Conservation (phyloP, 768 basidiomycete genomes). For the Leccinellum albellum region DNA sequence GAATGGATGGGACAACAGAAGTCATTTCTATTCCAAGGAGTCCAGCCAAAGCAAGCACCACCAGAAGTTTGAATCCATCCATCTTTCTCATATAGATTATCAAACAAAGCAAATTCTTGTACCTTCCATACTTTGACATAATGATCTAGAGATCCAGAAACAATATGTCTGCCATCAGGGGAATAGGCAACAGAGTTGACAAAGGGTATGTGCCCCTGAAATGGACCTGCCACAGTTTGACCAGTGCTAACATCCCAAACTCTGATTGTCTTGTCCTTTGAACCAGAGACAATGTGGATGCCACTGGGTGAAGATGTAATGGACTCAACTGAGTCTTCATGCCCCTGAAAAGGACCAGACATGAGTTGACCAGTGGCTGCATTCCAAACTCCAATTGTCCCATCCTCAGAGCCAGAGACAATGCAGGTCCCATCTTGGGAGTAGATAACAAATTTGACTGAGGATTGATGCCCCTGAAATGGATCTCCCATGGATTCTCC, state of each 20-base stretch:
- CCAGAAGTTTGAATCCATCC: background rate
- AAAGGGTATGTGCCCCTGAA: background rate
- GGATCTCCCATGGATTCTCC: background rate
- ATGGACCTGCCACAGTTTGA: background rate
- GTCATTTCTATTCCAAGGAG: background rate
- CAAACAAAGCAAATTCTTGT: background rate
- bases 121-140: slow-evolving; percentile 1
- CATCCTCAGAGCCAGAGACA: background rate
- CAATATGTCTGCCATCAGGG: background rate
- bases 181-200: background rate
- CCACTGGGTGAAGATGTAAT: background rate
- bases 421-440: background rate
- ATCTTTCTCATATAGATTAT: background rate
- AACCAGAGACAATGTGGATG: background rate
- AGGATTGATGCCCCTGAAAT: background rate
- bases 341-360: background rate
- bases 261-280: background rate
- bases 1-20: background rate
- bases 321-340: background rate
- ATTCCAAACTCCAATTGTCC: background rate
- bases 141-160: background rate
- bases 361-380: background rate
- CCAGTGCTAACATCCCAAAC: background rate
- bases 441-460: background rate
- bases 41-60: background rate